Evolutionary conservation across 805 yeast species (phyloP), one percentile per base, ranked within the genome.

Genomic region (Ogataea haglerorum): DNA sequence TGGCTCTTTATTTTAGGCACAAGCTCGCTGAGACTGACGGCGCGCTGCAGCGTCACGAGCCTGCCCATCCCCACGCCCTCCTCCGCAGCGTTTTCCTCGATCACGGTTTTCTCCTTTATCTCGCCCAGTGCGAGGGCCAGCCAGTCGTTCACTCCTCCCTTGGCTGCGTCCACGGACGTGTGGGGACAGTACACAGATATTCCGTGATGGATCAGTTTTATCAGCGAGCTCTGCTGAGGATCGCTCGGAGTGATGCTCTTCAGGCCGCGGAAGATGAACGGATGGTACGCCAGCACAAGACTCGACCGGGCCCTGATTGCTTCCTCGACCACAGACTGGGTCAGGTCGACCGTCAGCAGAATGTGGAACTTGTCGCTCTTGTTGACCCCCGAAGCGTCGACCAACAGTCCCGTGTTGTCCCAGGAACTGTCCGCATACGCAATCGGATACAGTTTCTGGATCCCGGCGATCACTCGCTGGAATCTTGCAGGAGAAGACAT

Each of bases 131-230:
- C 85, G 27, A 75, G 78, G 1, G 77, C 84, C 30, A 93, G 69
- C 84, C 95, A 93, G 59, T 89, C 98, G 52, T 93, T 93, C 47
- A 93, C 96, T 16, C 99, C 99, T n/a, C 83, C 85, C 10, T 64
- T 62, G 8, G 93, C 93, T 17, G 97, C 91, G 63, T 93, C 99
- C 3, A 93, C 85, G 0, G 98, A 89, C 1, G 99, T 91, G 58
- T 93, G 99, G 18, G 99, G 99, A 40, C 83, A 83, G 60, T 93
- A 93, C 2, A 93, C 99, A 35, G 89, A 77, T 42, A 93, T 76
- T n/a, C 86, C 85, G 44, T 80, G 73, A 49, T 80, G 81, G 38
- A 88, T 81, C 53, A 93, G 70, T 40, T 75, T 73, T 28, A 91
- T 60, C 39, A 91, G 68, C 5, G 95, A 85, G 16, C 64, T 64